Conservation (phyloP, 306 rosid species). For the Glycine tomentella region DNA sequence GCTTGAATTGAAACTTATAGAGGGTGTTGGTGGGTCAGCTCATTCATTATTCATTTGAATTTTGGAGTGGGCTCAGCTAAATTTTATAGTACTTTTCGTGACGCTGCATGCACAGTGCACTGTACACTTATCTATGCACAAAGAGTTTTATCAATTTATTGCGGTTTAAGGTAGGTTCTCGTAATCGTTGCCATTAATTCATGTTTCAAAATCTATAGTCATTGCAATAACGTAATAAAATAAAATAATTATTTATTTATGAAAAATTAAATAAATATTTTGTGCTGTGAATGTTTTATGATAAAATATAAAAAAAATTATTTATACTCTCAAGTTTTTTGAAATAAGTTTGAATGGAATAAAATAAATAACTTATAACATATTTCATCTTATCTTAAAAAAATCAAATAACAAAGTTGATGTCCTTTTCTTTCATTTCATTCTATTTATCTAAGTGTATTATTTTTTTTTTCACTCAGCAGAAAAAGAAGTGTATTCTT, state of each 20-base stretch:
- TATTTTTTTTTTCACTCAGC: too few relatives aligned
- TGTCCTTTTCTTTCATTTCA: too few relatives aligned
- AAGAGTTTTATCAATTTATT: conserved; percentile 16
- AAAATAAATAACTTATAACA: not conserved
- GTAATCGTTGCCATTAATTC: conserved; percentile 2
- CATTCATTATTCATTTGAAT: conserved; percentile 18
- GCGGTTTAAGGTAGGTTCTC: not conserved
- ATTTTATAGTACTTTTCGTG: not conserved
- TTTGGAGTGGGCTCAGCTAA: not conserved
- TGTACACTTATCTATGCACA: not conserved
- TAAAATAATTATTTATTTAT: too few relatives aligned
- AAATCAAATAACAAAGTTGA: not conserved
- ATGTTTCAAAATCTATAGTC: not conserved
- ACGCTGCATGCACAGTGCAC: not conserved
- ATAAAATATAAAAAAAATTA: not conserved
- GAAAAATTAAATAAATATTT: not conserved
- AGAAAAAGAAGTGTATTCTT: too few relatives aligned
- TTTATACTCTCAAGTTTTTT: not conserved
- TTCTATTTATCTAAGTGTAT: not conserved
- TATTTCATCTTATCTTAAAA: not conserved
- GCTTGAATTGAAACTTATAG: not conserved
- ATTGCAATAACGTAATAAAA: not conserved
- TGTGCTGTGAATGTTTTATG: not conserved
- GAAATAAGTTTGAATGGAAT: not conserved
- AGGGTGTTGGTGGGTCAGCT: conserved; percentile 4